Evolutionary conservation across 2,329 filamentous ascomycete genomes (phyloP), one percentile per base, ranked within the genome.

Genomic region (Tolypocladium tropicale): DNA sequence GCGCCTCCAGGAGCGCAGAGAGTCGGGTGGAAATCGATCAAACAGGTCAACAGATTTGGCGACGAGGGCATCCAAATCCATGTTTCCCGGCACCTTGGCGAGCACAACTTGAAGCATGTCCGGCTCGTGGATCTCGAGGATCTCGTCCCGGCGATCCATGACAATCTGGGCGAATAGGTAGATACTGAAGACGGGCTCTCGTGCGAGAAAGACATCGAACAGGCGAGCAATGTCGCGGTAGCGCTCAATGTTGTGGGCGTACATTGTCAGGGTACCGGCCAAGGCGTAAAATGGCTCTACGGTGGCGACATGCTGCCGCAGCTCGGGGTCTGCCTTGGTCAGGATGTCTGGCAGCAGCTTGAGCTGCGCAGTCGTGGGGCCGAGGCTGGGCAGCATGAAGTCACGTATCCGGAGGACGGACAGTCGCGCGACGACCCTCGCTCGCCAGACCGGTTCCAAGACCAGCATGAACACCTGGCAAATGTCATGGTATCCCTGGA

Each of bases 401-500:
- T 99, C 94, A 59, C 94, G 85, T 68, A 99, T 96, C 54, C 91
- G 88, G 49, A 97, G 81, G 34, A 92, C 78, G 3, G 92, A 96
- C 57, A 99, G 83, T n/a, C 89, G 87, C 36, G 88, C 80, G 34
- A 95, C 83, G 18, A 86, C 83, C 7, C 77, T 70, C 21, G 80
- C 76, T 18, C 89, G 85, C 55, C 77, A 69, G 25, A 77, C 66
- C 11, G 82, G 74, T 0, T 86, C 86, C 4, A 99, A 78, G 12
- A 96, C 92, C 16, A 99, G 81, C 43, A 97, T 81, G 58, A 99
- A 80, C 28, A 99, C 94, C 73, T 99, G 95, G 64, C 90, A 94
- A 66, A 99, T 97, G 74, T 99, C 94, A 72, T 99, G 94, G 70
- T 95, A 99, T 68, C 94, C 94, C 75, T 99, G 94, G 71, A 99